Conservation (phyloP, 2,329 filamentous ascomycete species). For the Ustilaginoidea virens region DNA sequence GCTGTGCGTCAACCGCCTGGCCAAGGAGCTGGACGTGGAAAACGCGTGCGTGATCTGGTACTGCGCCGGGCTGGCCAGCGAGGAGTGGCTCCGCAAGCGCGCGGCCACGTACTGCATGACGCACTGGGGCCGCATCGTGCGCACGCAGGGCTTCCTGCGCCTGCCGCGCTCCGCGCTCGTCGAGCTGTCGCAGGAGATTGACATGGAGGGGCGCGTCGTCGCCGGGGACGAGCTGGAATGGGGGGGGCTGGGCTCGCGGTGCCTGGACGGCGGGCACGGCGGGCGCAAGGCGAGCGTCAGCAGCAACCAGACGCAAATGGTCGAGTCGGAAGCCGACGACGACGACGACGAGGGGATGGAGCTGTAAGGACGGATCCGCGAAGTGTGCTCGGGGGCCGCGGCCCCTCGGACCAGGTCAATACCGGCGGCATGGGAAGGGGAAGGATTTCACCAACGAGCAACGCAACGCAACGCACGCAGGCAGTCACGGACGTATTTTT, state of each 20-base stretch:
- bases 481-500: too few relatives aligned
- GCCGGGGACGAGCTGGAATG: conserved; percentile 67
- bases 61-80: conserved; percentile 73
- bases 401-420: too few relatives aligned
- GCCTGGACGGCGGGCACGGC: conserved; percentile 22
- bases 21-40: conserved; percentile 82
- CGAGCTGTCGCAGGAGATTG: conserved; percentile 84
- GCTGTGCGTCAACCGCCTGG: conserved; percentile 78
- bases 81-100: conserved; percentile 84
- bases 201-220: conserved; percentile 81
- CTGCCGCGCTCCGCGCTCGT: conserved; percentile 68
- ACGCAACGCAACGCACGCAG: too few relatives aligned
- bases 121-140: conserved; percentile 88
- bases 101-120: conserved; percentile 80
- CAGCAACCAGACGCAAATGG: conserved; percentile 40
- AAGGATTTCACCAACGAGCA: too few relatives aligned
- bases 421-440: too few relatives aligned
- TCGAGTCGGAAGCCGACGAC: conserved; percentile 43
- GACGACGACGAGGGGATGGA: conserved; percentile 51
- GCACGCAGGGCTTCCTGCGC: conserved; percentile 72
- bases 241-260: conserved; percentile 32
- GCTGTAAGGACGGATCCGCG: conserved; percentile 20
- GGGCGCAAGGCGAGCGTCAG: conserved; percentile 43
- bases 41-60: conserved; percentile 96
- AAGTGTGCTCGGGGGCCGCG: background rate